Evolutionary conservation across 108 stramenopile species (phyloP), one percentile per base, ranked within the genome.

Genomic region (Cyclotella kingstonii): DNA sequence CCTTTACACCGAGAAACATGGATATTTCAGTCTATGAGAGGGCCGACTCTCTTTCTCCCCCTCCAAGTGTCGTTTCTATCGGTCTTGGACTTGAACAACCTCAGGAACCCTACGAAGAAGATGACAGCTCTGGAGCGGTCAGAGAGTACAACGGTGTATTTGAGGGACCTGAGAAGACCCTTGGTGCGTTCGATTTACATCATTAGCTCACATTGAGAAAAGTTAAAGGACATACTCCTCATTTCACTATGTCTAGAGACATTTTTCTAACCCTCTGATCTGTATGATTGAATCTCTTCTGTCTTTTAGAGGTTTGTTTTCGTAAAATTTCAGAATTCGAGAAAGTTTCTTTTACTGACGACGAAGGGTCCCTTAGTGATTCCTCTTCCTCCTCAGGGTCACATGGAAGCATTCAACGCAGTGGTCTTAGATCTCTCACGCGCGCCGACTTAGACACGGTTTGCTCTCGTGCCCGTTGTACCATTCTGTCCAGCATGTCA

Each of bases 391-490:
- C 28, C 63, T 45, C 44, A 10, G 19, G 64, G 58, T n/a, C 27
- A 41, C 15, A 35, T 4, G 29, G 23, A 85, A 11, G 54, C 48
- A 43, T 66, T 72, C 22, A 84, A 70, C 57, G 72, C 57, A 33
- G 61, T 6, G 97, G 98, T 17, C 83, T 98, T 15, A 93, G 98
- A 6, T 75, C 58, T 21, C 72, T 99, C 44, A 33, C 83, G 18
- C 66, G 96, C 3, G 52, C 62, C 12, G 82, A 95, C 49, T 77
- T 98, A 34, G 96, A 99, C 66, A 77, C 69, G 15, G 91, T 99
- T 47, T 98, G 97, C 74, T 65, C 48, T 17, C 85, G 94, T 49
- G 99, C 98, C 54, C 81, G 90, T 17, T 99, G 98, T 81, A 96
- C 94, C 43, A 99, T 99, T 46, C 79, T 99, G 19, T 88, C 85